Evolutionary conservation across 1,284 basidiomycete genomes (phyloP).

Genomic region (Irpex sp.): DNA sequence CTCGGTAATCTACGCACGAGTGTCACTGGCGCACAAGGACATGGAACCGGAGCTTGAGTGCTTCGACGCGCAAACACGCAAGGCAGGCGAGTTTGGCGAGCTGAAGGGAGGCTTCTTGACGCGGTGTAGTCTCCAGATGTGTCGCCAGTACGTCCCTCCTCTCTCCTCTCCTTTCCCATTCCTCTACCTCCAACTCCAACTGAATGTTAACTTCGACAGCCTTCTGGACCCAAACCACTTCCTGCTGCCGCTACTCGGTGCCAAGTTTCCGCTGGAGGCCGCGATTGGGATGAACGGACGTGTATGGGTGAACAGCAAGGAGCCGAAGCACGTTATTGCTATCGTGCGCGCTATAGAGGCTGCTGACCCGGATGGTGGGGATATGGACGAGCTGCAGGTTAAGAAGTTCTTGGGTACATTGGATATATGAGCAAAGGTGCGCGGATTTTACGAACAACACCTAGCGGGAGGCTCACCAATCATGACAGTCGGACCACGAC

Average conservation of each 20-base stretch:
- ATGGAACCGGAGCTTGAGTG: constrained; percentile 90
- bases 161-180: neutral
- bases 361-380: constrained; percentile 64
- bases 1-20: constrained; percentile 75
- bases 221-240: constrained; percentile 73
- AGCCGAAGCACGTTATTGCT: constrained; percentile 64
- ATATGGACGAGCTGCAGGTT: constrained; percentile 45
- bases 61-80: constrained; percentile 81
- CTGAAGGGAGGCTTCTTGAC: constrained; percentile 77
- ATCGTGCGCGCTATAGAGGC: constrained; percentile 68
- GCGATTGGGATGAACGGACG: constrained; percentile 82
- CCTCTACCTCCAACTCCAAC: neutral
- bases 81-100: constrained; percentile 82
- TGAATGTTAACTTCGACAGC: constrained; percentile 32
- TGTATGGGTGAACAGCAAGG: constrained; percentile 75
- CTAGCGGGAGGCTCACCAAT: neutral
- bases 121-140: constrained; percentile 73
- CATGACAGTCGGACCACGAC: neutral
- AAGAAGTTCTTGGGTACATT: constrained; percentile 53
- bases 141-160: constrained; percentile 57
- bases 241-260: constrained; percentile 69
- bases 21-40: constrained; percentile 83
- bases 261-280: constrained; percentile 70
- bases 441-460: neutral
- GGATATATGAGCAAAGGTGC: constrained; percentile 40